A percentile compares a stretch with the other conserved stretches of the same genome.
Evolutionary conservation across 305 asterid species (phyloP).

Genomic region (Fraxinus paxiana): DNA sequence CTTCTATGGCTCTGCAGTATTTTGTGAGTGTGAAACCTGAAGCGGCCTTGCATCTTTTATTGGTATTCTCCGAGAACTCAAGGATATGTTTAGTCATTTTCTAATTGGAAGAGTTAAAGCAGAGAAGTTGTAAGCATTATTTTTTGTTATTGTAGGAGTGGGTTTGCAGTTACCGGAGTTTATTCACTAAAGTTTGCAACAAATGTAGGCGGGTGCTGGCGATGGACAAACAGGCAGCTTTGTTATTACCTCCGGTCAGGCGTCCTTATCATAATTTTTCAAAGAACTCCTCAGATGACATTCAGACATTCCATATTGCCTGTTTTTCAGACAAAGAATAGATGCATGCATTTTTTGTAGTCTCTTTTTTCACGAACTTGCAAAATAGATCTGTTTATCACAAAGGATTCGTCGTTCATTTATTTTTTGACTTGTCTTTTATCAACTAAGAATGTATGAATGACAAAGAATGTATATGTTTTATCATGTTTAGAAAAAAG

Average conservation of each 20-base stretch:
- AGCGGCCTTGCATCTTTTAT: slow-evolving; percentile 50
- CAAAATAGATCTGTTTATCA: too few relatives aligned
- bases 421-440: background rate
- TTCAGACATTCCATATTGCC: slow-evolving; percentile 59
- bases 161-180: slow-evolving; percentile 76
- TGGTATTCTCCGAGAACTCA: slow-evolving; percentile 42
- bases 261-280: slow-evolving; percentile 53
- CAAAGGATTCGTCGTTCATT: too few relatives aligned
- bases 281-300: slow-evolving; percentile 35
- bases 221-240: slow-evolving; percentile 75
- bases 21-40: slow-evolving; percentile 50
- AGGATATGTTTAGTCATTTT: background rate
- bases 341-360: slow-evolving; percentile 13
- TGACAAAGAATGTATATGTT: background rate
- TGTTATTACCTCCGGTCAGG: slow-evolving; percentile 69
- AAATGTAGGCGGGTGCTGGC: slow-evolving; percentile 69
- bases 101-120: background rate
- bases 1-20: slow-evolving; percentile 82
- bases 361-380: background rate
- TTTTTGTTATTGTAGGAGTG: slow-evolving; percentile 50
- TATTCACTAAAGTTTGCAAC: slow-evolving; percentile 75
- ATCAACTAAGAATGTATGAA: background rate
- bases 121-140: background rate
- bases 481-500: background rate
- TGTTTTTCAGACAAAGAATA: slow-evolving; percentile 59